Evolutionary conservation across 306 rosid species (phyloP).

Genomic region (Cajanus cajan): DNA sequence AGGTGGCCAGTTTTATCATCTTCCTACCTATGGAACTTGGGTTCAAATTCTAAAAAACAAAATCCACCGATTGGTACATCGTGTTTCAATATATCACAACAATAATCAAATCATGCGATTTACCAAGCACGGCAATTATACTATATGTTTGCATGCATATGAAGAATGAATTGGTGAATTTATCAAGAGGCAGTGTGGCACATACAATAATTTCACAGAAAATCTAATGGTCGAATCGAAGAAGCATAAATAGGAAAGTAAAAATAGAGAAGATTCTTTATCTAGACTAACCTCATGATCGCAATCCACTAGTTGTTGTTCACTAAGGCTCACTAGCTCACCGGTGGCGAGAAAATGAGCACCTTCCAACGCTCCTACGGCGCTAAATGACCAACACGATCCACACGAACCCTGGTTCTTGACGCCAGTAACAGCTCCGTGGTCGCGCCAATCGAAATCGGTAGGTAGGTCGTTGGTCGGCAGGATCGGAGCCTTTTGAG

Average conservation of each 20-base stretch:
- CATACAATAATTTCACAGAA: background rate
- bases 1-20: background rate
- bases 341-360: constrained; percentile 70
- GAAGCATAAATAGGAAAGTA: background rate
- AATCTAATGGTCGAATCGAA: background rate
- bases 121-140: background rate
- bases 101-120: background rate
- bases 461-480: constrained; percentile 67
- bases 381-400: constrained; percentile 86
- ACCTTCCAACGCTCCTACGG: constrained; percentile 82
- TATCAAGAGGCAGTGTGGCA: background rate
- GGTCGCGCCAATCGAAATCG: constrained; percentile 88
- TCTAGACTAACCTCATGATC: constrained; percentile 75
- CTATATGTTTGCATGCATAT: background rate
- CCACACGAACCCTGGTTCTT: constrained; percentile 80
- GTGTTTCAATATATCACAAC: background rate
- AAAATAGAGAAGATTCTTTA: background rate
- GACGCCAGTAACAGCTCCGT: constrained; percentile 69
- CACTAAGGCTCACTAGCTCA: constrained; percentile 69
- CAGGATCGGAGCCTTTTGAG: constrained; percentile 70
- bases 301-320: constrained; percentile 90
- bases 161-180: background rate
- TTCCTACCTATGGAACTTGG: background rate
- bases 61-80: background rate
- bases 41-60: background rate